A percentile compares a stretch with the other conserved stretches of the same genome.
phyloP scores from a whole-genome alignment of 139 green algal genomes.

The Ostreobium quekettii region DNA sequence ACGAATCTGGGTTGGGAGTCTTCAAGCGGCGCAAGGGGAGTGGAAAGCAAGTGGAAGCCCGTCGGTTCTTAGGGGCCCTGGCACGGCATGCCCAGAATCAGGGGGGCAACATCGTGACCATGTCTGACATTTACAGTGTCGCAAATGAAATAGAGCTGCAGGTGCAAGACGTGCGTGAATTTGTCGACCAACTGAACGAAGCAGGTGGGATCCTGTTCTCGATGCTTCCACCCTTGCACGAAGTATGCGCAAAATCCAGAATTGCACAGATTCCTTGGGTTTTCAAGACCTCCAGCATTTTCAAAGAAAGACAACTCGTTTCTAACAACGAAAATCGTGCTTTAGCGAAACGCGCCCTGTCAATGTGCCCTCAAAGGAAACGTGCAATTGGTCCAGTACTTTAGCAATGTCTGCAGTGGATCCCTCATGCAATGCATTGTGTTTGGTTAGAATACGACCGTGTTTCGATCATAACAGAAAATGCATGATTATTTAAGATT shows the following conservation, averaged over 20 bases:
- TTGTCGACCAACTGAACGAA: constrained; percentile 70
- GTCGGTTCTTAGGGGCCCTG: constrained; percentile 52
- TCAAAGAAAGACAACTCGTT: neutral
- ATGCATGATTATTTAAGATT: too few species aligned
- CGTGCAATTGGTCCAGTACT: too few species aligned
- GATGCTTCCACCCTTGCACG: too few species aligned
- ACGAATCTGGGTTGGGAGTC: neutral
- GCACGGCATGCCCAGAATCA: constrained; percentile 25
- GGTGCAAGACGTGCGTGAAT: constrained; percentile 43
- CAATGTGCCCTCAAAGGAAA: too few species aligned
- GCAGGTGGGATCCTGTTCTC: constrained; percentile 39
- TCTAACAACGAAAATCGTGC: neutral
- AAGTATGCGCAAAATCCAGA: neutral
- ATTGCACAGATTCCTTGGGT: neutral
- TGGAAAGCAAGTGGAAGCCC: constrained; percentile 44
- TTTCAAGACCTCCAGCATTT: neutral
- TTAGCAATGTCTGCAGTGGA: too few species aligned
- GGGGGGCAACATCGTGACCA: constrained; percentile 32
- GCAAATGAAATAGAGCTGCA: constrained; percentile 47
- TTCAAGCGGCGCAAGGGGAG: constrained; percentile 24
- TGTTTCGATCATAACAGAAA: too few species aligned
- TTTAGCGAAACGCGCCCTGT: too few species aligned
- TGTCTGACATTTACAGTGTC: constrained; percentile 45
- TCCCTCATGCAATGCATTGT: too few species aligned
- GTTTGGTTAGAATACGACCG: too few species aligned